These are phyloP conservation scores for Crucibulum parvulum DNA, from an alignment of 1,284 basidiomycete genomes.

Conservation along the genomic window DNA sequence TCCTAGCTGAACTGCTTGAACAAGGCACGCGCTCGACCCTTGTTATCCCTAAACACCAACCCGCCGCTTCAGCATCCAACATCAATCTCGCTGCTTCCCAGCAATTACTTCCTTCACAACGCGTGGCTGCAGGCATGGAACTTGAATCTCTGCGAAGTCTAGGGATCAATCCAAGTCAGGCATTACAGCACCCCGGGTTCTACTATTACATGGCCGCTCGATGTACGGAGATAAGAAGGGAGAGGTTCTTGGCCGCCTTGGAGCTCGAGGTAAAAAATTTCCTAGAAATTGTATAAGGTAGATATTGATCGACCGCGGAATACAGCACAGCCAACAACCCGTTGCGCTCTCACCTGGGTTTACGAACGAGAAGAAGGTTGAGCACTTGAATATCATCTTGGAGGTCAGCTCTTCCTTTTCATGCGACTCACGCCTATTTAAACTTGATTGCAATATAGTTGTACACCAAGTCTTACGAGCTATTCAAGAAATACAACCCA, in stretches of 20 bases:
- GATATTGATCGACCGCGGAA: not conserved
- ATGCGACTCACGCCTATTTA: not conserved
- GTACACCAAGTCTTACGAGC: constrained; percentile 89
- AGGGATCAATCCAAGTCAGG: constrained; percentile 73
- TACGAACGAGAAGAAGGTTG: constrained; percentile 88
- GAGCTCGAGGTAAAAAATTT: constrained; percentile 59
- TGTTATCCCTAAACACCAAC: constrained; percentile 64
- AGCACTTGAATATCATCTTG: constrained; percentile 81
- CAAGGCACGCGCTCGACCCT: constrained; percentile 77
- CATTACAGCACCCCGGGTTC: constrained; percentile 88
- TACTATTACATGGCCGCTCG: constrained; percentile 90
- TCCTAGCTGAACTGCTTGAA: constrained; percentile 89
- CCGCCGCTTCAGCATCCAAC: constrained; percentile 37
- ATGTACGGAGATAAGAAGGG: constrained; percentile 79
- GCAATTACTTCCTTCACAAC: constrained; percentile 50
- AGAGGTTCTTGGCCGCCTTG: constrained; percentile 67
- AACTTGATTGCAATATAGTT: constrained; percentile 52
- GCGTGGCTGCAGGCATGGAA: too few relatives aligned
- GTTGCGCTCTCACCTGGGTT: constrained; percentile 63
- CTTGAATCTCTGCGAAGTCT: constrained; percentile 20
- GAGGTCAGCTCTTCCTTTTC: constrained; percentile 60
- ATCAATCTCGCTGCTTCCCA: constrained; percentile 5
- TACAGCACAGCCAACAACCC: constrained; percentile 32
- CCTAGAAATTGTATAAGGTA: not conserved
- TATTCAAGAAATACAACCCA: constrained; percentile 80